Evolutionary conservation across 225 moss, liverwort and hornwort species (phyloP), one percentile per base, ranked within the genome.

Genomic region (Marchantia polymorpha): DNA sequence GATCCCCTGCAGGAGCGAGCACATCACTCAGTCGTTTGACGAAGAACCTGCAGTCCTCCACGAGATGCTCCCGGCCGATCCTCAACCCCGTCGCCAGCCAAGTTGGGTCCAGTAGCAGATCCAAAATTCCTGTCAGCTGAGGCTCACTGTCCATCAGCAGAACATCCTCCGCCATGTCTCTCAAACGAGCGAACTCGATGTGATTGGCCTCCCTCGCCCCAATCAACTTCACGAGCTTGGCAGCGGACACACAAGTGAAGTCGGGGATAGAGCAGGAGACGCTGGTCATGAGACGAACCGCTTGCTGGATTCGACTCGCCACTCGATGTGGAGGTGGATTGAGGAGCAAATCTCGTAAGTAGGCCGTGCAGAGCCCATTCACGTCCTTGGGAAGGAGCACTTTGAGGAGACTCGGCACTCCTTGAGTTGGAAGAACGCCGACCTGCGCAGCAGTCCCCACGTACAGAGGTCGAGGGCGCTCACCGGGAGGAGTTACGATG

Each of bases 31-130:
- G 74, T 79, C 88, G 89, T 74, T 82, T 75, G 8, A 87, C 83
- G 10, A 99, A 78, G 81, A 90, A 88, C 70, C 86, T 89, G 84
- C 97, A 99, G 84, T 91, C 97, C 10, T 84, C 84, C 80, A 99
- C 78, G 53, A 99, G 76, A 81, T 92, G 92, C n/a, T 92, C 86
- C 64, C 88, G 88, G 52, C 91, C 94, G 53, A 99, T 86, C 27
- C 89, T 89, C 82, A 99, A 85, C 73, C 97, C 95, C 82, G 97
- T 99, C 12, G 92, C 95, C 75, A 99, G 73, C 95, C 94, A 94
- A 64, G 93, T 86, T 15, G 97, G 97, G 72, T 93, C 92, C 25
- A 95, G 87, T 11, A 99, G 89, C 74, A 86, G 74, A 10, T 86
- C 89, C 80, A 99, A 76, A 31, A 93, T 80, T 16, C 25, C 77